Evolutionary conservation across 768 basidiomycete genomes (phyloP).

Genomic region (Naematelia encephala): DNA sequence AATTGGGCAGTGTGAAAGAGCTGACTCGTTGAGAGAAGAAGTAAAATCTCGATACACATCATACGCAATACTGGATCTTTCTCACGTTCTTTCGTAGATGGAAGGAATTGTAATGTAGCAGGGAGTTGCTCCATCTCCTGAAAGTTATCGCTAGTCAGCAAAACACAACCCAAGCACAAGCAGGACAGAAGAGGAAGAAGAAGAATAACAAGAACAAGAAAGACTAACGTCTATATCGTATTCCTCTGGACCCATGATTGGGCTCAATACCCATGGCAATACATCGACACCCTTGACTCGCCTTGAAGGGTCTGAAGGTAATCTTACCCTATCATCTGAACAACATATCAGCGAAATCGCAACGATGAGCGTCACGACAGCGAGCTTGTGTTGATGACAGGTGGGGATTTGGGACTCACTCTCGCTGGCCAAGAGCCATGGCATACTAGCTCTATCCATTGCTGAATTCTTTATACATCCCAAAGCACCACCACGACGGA

Average conservation of each 20-base stretch:
- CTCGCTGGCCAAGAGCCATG: slow-evolving; percentile 49
- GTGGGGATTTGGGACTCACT: slow-evolving; percentile 65
- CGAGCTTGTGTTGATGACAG: no score
- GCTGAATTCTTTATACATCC: slow-evolving; percentile 69
- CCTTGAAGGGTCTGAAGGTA: slow-evolving; percentile 59
- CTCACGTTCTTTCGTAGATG: slow-evolving; percentile 78
- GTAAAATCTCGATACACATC: slow-evolving; percentile 81
- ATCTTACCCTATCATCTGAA: slow-evolving; percentile 58
- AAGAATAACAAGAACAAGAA: neutral
- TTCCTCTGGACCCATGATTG: slow-evolving; percentile 92
- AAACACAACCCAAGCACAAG: neutral
- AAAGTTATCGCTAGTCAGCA: neutral
- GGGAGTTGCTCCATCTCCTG: slow-evolving; percentile 88
- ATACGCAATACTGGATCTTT: slow-evolving; percentile 69
- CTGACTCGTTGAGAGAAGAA: slow-evolving; percentile 74
- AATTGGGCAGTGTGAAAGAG: neutral
- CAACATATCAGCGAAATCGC: slow-evolving; percentile 55
- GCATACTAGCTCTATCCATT: slow-evolving; percentile 48
- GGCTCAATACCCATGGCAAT: slow-evolving; percentile 78
- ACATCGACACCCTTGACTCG: slow-evolving; percentile 67
- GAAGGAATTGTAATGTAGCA: slow-evolving; percentile 78
- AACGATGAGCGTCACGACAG: slow-evolving; percentile 58
- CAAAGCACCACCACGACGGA: slow-evolving; percentile 80
- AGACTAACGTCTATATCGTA: slow-evolving; percentile 75
- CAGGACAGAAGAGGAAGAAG: neutral